These are phyloP conservation scores for Scheffersomyces ergatensis DNA, from an alignment of 805 yeast species.

Conservation along the genomic window DNA sequence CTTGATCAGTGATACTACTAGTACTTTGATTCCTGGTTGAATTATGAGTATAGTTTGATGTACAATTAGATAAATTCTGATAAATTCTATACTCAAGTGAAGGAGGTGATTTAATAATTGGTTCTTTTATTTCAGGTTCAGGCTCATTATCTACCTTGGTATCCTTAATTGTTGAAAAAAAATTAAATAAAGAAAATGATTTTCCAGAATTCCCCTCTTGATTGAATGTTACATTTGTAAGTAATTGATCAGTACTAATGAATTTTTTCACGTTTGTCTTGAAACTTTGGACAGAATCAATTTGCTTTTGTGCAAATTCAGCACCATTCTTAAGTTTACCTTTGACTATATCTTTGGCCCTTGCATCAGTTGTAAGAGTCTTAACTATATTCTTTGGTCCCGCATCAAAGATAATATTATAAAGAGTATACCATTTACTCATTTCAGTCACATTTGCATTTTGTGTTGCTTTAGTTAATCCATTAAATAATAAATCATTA, in stretches of 20 bases:
- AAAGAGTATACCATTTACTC: slow-evolving; percentile 1
- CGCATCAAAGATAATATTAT: neutral
- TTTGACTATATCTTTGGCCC: neutral
- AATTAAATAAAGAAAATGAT: neutral
- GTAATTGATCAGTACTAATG: neutral
- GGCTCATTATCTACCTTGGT: neutral
- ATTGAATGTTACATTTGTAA: neutral
- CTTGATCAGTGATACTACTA: neutral
- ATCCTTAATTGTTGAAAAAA: neutral
- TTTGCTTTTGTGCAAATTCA: neutral
- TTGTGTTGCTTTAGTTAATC: neutral
- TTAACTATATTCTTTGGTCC: neutral
- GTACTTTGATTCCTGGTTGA: neutral
- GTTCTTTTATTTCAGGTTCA: neutral
- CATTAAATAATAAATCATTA: neutral
- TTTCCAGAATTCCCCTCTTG: neutral
- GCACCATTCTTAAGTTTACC: neutral
- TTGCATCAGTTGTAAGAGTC: neutral
- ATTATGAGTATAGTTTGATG: neutral
- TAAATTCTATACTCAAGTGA: too few relatives aligned
- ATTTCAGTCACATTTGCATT: neutral
- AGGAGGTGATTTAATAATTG: neutral
- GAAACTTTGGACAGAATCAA: neutral
- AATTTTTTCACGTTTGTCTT: neutral
- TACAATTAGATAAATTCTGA: neutral